Percentiles rank a stretch among this genome's conserved stretches.
phyloP scores from a whole-genome alignment of 352 stramenopile genomes.

The Phytophthora quininea region DNA sequence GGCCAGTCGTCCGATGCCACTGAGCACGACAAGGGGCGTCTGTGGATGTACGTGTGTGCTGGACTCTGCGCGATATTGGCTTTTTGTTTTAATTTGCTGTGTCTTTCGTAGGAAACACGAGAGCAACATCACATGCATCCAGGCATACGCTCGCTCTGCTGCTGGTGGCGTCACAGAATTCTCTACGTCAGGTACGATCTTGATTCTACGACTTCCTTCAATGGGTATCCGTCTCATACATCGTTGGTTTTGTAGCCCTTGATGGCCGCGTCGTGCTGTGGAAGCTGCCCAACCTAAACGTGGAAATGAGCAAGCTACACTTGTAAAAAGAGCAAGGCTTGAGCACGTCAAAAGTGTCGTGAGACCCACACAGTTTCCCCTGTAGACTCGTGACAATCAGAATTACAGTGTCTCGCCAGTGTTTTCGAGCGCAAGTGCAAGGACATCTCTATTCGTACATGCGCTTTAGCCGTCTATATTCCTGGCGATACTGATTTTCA shows the following conservation, averaged over 20 bases:
- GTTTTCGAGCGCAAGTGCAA: constrained; percentile 8
- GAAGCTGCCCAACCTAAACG: constrained; percentile 74
- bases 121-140: constrained; percentile 86
- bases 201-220: neutral
- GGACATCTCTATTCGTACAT: constrained; percentile 86
- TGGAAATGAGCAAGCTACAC: constrained; percentile 82
- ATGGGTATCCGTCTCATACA: neutral
- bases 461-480: constrained; percentile 91
- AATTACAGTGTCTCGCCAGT: neutral
- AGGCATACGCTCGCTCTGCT: constrained; percentile 58
- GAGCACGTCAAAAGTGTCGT: neutral
- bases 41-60: constrained; percentile 75
- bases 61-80: neutral
- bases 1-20: constrained; percentile 86
- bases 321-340: constrained; percentile 47
- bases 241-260: constrained; percentile 49
- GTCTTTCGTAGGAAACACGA: constrained; percentile 70
- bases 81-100: neutral
- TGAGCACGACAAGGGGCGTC: constrained; percentile 73
- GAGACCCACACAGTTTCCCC: too few relatives aligned
- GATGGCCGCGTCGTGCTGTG: constrained; percentile 84
- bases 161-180: constrained; percentile 76
- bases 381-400: constrained; percentile 6
- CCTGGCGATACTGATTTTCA: constrained; percentile 88
- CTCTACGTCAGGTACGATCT: constrained; percentile 74